phyloP scores from a whole-genome alignment of 768 basidiomycete genomes.

The Boletus barrowsii region DNA sequence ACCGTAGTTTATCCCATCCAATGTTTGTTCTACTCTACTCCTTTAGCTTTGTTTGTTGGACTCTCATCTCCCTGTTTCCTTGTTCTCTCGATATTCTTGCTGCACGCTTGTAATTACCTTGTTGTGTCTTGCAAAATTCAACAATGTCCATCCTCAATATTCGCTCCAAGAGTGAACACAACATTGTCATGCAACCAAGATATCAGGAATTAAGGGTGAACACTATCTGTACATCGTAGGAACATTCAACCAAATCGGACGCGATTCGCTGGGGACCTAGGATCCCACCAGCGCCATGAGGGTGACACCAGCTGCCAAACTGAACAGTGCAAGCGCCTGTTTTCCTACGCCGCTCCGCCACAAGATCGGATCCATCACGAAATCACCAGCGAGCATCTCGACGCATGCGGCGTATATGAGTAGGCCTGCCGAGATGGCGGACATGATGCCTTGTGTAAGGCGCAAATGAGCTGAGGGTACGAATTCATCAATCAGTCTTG shows the following conservation, averaged over 20 bases:
- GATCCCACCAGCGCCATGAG: slow-evolving; percentile 62
- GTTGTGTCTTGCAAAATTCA: slow-evolving; percentile 3
- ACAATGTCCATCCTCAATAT: background rate
- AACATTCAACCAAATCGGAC: background rate
- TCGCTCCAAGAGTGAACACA: background rate
- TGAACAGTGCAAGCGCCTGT: slow-evolving; percentile 56
- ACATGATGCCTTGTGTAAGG: slow-evolving; percentile 70
- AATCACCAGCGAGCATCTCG: slow-evolving; percentile 86
- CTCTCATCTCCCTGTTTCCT: background rate
- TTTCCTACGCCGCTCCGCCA: slow-evolving; percentile 37
- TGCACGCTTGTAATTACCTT: background rate
- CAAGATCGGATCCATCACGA: slow-evolving; percentile 64
- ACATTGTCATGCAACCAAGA: background rate
- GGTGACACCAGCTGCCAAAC: slow-evolving; percentile 56
- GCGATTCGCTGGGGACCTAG: background rate
- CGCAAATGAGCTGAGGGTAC: slow-evolving; percentile 40
- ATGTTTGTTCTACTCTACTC: background rate
- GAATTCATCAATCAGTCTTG: background rate
- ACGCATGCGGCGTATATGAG: slow-evolving; percentile 80
- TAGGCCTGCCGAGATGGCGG: slow-evolving; percentile 80
- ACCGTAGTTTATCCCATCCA: background rate
- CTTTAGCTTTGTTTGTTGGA: background rate
- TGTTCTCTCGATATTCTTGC: background rate
- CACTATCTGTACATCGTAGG: background rate
- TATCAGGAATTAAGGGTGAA: background rate